Evolutionary conservation across 139 green algal species (phyloP).

Genomic region (Chlamydomonas sp.): DNA sequence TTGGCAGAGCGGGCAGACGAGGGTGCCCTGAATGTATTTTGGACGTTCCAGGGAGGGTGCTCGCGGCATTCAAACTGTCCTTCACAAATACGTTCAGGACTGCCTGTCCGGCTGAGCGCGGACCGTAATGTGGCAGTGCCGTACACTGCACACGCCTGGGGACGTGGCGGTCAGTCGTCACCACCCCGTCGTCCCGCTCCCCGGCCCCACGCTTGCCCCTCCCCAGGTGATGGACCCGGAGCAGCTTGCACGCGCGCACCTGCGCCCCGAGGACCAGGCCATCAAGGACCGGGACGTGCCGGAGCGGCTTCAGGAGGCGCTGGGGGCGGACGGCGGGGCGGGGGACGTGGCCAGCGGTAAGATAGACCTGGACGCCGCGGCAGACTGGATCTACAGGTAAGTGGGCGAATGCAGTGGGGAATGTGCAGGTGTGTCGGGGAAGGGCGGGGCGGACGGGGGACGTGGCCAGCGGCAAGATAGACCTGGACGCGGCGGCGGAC

Average conservation of each 20-base stretch:
- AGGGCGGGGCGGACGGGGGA: background rate
- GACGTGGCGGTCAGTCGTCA: too few relatives aligned
- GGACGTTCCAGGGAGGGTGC: too few relatives aligned
- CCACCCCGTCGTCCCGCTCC: background rate
- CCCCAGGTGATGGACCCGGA: conserved; percentile 78
- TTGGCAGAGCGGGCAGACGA: too few relatives aligned
- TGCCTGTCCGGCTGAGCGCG: background rate
- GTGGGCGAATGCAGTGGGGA: background rate
- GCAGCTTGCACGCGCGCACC: conserved; percentile 73
- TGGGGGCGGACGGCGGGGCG: background rate
- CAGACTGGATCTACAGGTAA: background rate
- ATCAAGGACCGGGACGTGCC: conserved; percentile 85
- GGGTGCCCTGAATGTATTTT: too few relatives aligned
- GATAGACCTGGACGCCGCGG: background rate
- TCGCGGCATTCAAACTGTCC: too few relatives aligned
- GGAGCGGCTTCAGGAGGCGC: conserved; percentile 70
- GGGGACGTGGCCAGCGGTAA: background rate
- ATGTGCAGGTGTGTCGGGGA: conserved; percentile 27
- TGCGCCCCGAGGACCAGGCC: conserved; percentile 81
- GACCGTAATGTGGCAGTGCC: background rate
- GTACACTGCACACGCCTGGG: background rate
- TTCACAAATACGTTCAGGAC: too few relatives aligned
- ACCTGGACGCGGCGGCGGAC: conserved; percentile 59
- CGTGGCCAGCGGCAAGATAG: conserved; percentile 5
- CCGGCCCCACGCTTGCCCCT: background rate